Evolutionary conservation across 2,329 filamentous ascomycete genomes (phyloP), one percentile per base, ranked within the genome.

Genomic region (Massarina eburnea): DNA sequence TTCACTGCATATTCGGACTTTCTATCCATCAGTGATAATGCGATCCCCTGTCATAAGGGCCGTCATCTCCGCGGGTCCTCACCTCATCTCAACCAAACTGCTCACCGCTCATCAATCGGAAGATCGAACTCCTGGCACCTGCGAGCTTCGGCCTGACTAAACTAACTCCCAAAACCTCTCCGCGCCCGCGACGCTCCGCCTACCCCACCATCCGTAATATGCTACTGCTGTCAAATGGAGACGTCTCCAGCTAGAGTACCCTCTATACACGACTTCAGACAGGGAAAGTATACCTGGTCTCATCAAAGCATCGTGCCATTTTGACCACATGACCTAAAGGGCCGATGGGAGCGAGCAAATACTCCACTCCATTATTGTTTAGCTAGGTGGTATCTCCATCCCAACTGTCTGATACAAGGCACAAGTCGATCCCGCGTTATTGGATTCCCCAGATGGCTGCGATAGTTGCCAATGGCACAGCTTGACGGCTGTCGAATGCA

Each of bases 71-170:
- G 27, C 27, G 12, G 27, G 12, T 8, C 27, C 5, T 30, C 27
- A 30, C 4, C 27, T 8, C 6, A 14, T 8, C n/a, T 14, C n/a
- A 6, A 30, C 12, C 27, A 30, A 8, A 8, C 8, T 15, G 18
- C 21, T 40, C 40, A 48, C 45, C 45, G 45, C 45, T 43, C 35
- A 43, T 43, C 27, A 19, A 43, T 48, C 45, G 45, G 21, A 18
- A 37, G 29, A 48, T 48, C 30, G 35, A n/a, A 35, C 20, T 30
- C n/a, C 27, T 19, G 29, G 22, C 22, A 8, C 21, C 3, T 36
- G 43, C 43, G 29, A 45, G 27, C 29, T 39, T 45, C 43, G 43
- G 30, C 36, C 21, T 26, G 41, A 42, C 21, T 33, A 8, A 5
- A 27, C 37, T 27, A 19, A 24, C 36, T 30, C 43, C 26, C 37